Base-by-base conservation (phyloP, 2,329 filamentous ascomycete species). In the Aspergillus sp. region DNA sequence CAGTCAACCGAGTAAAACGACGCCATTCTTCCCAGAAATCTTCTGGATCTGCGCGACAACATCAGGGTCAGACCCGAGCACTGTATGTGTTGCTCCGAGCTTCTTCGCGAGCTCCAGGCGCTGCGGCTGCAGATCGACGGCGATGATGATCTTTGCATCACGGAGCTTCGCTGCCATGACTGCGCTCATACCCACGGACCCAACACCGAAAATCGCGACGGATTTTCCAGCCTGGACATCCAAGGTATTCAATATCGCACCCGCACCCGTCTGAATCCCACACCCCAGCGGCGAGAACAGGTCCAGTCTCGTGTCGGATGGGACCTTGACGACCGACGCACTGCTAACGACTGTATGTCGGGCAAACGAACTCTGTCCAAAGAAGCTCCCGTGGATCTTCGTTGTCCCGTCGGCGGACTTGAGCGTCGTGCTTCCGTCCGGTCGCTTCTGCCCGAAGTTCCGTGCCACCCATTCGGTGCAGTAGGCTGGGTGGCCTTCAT, bases 331-430 rank as follows among this genome's bases (percentile, higher is more conserved):
- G 15, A 76, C 66, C 0, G 74, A 69, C 1, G 67, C 57, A 23
- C 65, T 68, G 2, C 73, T 68, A 59, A 51, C 47, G 23, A 57
- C 22, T 2, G 55, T 23, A 5, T 50, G 55, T 2, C 55, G 34
- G 2, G 55, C 46, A n/a, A 79, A 79, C n/a, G 69, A 73, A 17
- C 69, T 73, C 55, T 80, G 77, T 1, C 77, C 78, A 59, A 80
- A 79, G 68, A 74, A 79, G 6, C 69, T 72, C 7, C 70, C 65
- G 22, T 54, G 54, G 13, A 70, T 56, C 47, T 62, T 63, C 56
- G 51, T 41, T 11, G 31, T 7, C 31, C 51, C 51, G 11, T 30
- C 46, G 9, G 41, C 46, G 7, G 58, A 4, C 9, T 52, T 13
- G 9, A 57, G 31, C 6, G 55, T 50, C 30, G 50, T 15, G 23